Evolutionary conservation across 306 rosid genomes (phyloP).

Genomic region (Mimosa pudica): DNA sequence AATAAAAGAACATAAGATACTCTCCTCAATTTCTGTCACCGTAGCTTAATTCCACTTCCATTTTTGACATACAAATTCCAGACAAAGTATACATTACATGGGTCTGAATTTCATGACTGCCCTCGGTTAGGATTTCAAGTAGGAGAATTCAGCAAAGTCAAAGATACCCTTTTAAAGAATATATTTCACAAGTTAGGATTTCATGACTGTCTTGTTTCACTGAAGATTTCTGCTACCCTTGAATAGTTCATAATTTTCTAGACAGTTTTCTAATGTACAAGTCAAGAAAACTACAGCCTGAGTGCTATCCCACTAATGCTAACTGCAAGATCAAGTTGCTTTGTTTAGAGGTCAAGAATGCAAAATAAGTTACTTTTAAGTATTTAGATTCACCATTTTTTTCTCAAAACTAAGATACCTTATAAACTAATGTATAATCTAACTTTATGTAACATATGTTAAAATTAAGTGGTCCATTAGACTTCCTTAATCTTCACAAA

Average conservation of each 20-base stretch:
- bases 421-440: no score
- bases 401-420: no score
- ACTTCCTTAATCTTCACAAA: no score
- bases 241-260: background rate
- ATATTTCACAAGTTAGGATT: background rate
- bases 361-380: no score
- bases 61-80: background rate
- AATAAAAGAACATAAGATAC: background rate
- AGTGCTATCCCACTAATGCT: no score
- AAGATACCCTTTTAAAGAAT: background rate
- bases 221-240: background rate
- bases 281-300: no score
- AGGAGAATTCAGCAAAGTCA: background rate
- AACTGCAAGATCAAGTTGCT: no score
- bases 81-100: background rate
- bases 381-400: no score
- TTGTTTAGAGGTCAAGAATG: no score
- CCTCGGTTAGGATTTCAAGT: background rate
- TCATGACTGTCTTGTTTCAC: background rate
- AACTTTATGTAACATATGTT: no score
- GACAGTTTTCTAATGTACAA: background rate
- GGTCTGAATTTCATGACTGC: background rate
- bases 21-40: background rate
- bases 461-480: no score
- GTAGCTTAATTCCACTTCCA: background rate